Evolutionary conservation across 208 protist species (phyloP).

Genomic region (Wallacemonas rigidus): DNA sequence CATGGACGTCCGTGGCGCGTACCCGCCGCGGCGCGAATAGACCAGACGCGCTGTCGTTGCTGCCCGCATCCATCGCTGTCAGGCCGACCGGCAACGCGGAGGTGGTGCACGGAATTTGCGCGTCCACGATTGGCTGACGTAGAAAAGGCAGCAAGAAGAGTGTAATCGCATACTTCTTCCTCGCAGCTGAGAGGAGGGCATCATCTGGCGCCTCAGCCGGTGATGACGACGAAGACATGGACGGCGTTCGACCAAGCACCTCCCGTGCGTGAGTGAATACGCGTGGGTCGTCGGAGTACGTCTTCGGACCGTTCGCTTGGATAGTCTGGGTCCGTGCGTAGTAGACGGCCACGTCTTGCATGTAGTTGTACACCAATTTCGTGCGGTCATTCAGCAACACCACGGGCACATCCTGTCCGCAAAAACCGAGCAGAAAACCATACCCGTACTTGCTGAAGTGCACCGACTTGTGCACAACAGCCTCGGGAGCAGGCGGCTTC

Average conservation of each 20-base stretch:
- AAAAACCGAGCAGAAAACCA: conserved; percentile 32
- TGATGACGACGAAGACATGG: neutral
- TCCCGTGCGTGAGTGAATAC: neutral
- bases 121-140: conserved; percentile 26
- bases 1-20: conserved; percentile 22
- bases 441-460: conserved; percentile 58
- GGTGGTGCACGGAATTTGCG: conserved; percentile 26
- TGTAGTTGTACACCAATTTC: conserved; percentile 42
- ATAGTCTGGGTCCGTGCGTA: conserved; percentile 25
- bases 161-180: conserved; percentile 44
- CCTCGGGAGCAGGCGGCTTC: conserved; percentile 30
- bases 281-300: conserved; percentile 10
- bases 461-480: conserved; percentile 36
- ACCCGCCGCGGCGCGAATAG: conserved; percentile 28
- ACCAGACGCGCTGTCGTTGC: conserved; percentile 21
- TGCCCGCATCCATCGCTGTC: conserved; percentile 7
- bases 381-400: conserved; percentile 64
- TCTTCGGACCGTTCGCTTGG: conserved; percentile 13
- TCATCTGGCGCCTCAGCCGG: neutral
- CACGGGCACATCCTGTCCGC: conserved; percentile 21
- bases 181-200: conserved; percentile 20
- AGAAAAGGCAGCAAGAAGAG: conserved; percentile 46
- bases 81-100: conserved; percentile 23
- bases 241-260: neutral
- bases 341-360: conserved; percentile 38